Conservation (phyloP, 2,329 filamentous ascomycete genomes). For the Pseudogymnoascus sp. region DNA sequence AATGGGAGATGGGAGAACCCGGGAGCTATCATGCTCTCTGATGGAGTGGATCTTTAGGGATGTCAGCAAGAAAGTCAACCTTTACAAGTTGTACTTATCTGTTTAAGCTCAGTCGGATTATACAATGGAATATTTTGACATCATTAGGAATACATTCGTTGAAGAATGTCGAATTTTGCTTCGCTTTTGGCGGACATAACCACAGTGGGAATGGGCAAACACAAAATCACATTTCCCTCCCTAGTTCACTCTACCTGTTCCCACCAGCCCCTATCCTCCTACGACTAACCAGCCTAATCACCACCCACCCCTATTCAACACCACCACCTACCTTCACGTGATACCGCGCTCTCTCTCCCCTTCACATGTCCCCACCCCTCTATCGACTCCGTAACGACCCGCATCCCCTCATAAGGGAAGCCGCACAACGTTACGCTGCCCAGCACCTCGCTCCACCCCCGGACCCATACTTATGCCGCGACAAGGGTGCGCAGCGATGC, state of each 20-base stretch:
- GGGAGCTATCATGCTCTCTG: no score
- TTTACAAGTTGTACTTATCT: no score
- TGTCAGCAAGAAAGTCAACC: no score
- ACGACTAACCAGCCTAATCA: background rate
- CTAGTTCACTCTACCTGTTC: background rate
- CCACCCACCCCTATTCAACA: background rate
- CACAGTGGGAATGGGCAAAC: no score
- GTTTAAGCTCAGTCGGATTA: no score
- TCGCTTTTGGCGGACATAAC: no score
- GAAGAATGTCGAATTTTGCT: no score
- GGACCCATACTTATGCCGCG: background rate
- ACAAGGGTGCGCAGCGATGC: background rate
- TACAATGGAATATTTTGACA: no score
- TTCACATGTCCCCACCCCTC: background rate
- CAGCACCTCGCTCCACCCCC: background rate
- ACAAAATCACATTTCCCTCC: background rate
- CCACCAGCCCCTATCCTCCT: background rate
- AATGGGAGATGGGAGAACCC: no score
- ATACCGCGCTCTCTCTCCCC: background rate
- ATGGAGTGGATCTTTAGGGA: no score
- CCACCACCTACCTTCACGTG: background rate
- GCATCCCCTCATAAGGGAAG: background rate
- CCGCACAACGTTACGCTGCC: background rate
- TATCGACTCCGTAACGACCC: background rate
- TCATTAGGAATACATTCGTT: no score